phyloP scores from a whole-genome alignment of 345 rosid species.

The Aegle marmelos region DNA sequence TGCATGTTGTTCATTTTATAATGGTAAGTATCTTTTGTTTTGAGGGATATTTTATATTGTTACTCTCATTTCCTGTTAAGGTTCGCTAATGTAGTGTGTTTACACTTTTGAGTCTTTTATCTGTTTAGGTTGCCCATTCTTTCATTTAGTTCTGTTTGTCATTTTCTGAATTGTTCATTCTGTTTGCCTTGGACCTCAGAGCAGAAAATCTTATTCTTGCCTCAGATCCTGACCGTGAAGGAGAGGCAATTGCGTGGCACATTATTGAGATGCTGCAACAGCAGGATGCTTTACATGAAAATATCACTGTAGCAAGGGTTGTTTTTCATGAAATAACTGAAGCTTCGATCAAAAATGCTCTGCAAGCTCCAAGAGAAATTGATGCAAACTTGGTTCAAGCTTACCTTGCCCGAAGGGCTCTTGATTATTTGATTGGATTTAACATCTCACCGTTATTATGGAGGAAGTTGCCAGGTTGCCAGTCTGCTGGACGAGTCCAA shows the following conservation, averaged over 20 bases:
- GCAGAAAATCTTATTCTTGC: constrained; percentile 96
- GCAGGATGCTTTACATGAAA: constrained; percentile 81
- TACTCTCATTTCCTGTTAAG: not conserved
- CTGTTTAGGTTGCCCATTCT: not conserved
- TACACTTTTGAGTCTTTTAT: not conserved
- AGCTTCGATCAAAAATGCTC: constrained; percentile 72
- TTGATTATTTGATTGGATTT: constrained; percentile 94
- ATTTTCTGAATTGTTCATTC: constrained; percentile 32
- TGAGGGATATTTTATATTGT: not conserved
- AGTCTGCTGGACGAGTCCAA: constrained; percentile 97
- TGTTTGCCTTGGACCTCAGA: constrained; percentile 58
- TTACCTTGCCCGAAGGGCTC: constrained; percentile 95
- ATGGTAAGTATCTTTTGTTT: not conserved
- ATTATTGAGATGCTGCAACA: constrained; percentile 94
- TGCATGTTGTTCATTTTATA: not conserved
- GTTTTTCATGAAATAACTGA: constrained; percentile 98
- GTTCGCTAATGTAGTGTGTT: not conserved
- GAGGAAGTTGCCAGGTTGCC: constrained; percentile 98
- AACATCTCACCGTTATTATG: constrained; percentile 92
- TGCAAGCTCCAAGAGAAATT: constrained; percentile 79
- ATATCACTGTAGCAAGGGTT: constrained; percentile 76
- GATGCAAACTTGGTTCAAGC: constrained; percentile 86
- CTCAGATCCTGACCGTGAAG: constrained; percentile 99
- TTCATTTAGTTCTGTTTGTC: constrained; percentile 13
- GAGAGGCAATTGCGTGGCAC: constrained; percentile 99